Evolutionary conservation across 371 early-diverging fungal species (phyloP), one percentile per base, ranked within the genome.

Genomic region (Mortierella polycephala): DNA sequence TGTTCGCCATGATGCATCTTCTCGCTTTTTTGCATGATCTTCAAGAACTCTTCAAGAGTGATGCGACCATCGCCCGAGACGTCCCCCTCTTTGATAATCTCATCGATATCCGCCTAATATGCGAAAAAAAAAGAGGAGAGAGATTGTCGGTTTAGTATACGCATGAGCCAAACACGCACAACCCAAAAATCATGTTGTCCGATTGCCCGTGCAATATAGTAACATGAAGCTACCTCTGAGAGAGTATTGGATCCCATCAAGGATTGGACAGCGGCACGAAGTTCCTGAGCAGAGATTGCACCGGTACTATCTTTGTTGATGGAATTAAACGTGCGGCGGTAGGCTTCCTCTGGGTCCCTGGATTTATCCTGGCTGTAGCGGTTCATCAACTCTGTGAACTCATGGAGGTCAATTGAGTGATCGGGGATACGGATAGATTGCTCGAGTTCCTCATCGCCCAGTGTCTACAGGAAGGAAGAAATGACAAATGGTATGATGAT

Each of bases 1-100:
- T 65, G 66, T 52, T 75, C 75, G 51, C 75, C 75, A 37, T 67
- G 70, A 40, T 58, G 65, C 63, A 70, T 69, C 63, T 75, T 75
- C 67, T 75, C 75, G 39, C 70, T 70, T 62, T 70, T 69, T 21
- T 75, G 75, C 75, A 75, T 75, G 23, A 75, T 66, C 50, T 75
- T 75, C 55, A 75, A 58, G 57, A 75, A 75, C 60, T 75, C 75
- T 53, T 75, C 75, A 12, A 75, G 53, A 7, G 67, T 70, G 52
- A 75, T 70, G 18, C 75, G 71, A 12, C 75, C 75, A 30, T 70
- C 75, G 18, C 75, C 75, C 8, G 75, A 75, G 41, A 75, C 75
- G 21, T 75, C 75, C 8, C 62, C 75, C 56, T 75, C 75, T 11
- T 10, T 46, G 21, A 75, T 62, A 40, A 75, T 70, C 59, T 75